Conservation (phyloP, 1,139 yeast species). For the Suhomyces chickasaworum region DNA sequence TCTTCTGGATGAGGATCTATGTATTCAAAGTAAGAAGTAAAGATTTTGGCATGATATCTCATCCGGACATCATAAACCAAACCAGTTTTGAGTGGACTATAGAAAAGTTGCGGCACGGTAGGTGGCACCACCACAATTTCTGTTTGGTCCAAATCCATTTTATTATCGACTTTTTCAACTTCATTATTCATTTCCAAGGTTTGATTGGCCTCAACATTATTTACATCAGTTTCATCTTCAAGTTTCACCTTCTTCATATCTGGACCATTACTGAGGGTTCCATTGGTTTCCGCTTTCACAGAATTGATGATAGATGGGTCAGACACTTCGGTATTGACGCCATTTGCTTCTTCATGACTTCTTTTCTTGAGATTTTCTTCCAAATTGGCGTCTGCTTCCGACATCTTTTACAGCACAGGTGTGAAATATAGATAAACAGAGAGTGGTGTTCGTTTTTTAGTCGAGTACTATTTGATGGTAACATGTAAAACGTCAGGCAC, state of each 20-base stretch:
- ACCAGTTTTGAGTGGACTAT: conserved; percentile 84
- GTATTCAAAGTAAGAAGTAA: conserved; percentile 88
- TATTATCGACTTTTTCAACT: not conserved
- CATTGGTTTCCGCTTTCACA: conserved; percentile 5
- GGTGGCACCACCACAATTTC: conserved; percentile 54
- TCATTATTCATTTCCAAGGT: not conserved
- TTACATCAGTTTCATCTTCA: conserved; percentile 1
- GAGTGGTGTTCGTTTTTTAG: conserved; percentile 9
- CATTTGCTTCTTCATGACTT: conserved; percentile 4
- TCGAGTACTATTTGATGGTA: conserved; percentile 6
- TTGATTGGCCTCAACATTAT: not conserved
- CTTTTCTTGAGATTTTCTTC: conserved; percentile 9
- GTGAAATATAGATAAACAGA: not conserved
- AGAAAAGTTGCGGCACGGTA: conserved; percentile 56
- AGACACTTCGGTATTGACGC: not conserved
- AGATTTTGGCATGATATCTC: conserved; percentile 95
- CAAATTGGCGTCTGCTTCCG: conserved; percentile 9
- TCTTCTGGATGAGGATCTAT: conserved; percentile 99
- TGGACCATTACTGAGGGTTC: not conserved
- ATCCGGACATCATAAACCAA: conserved; percentile 94
- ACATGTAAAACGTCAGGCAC: conserved; percentile 7
- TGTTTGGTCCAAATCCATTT: not conserved
- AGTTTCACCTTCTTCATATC: conserved; percentile 11
- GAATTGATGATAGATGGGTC: not conserved
- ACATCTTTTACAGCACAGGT: conserved; percentile 5